A percentile compares a stretch with the other conserved stretches of the same genome.
Conservation (phyloP, 2,329 filamentous ascomycete species). For the Aspergillus hiratsukae region DNA sequence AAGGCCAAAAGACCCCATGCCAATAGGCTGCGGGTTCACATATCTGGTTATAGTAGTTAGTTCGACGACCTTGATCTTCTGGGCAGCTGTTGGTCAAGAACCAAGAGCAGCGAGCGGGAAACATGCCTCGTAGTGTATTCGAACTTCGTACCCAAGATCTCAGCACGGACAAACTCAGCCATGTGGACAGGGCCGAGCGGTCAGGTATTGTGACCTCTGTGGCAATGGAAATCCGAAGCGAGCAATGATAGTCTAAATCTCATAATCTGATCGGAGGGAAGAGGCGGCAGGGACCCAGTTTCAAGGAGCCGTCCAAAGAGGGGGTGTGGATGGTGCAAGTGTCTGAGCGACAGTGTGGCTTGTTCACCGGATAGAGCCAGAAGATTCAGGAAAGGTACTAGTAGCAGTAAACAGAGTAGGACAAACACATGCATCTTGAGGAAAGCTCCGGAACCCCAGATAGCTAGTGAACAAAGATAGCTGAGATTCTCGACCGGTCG, state of each 20-base stretch:
- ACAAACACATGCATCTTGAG: background rate
- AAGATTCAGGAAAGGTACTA: background rate
- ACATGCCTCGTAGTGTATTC: constrained; percentile 95
- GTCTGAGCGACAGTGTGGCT: background rate
- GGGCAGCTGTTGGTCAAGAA: background rate
- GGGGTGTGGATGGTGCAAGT: background rate
- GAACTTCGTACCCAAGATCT: constrained; percentile 99
- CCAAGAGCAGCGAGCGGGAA: background rate
- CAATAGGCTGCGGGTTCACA: constrained; percentile 94
- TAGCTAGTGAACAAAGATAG: background rate
- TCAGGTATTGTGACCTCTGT: background rate
- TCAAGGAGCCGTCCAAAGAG: background rate
- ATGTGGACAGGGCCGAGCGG: constrained; percentile 49
- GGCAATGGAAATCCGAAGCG: background rate
- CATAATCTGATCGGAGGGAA: background rate
- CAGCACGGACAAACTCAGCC: constrained; percentile 97
- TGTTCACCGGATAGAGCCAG: background rate
- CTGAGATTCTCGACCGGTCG: background rate
- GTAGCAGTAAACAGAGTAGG: background rate
- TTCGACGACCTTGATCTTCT: background rate
- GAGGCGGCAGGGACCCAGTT: background rate
- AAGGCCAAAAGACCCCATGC: constrained; percentile 97
- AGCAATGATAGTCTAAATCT: background rate
- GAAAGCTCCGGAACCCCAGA: background rate
- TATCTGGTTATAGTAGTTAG: constrained; percentile 59